These are phyloP conservation scores for Fusarium camptoceras DNA, from an alignment of 2,329 filamentous ascomycete genomes.

Conservation along the genomic window DNA sequence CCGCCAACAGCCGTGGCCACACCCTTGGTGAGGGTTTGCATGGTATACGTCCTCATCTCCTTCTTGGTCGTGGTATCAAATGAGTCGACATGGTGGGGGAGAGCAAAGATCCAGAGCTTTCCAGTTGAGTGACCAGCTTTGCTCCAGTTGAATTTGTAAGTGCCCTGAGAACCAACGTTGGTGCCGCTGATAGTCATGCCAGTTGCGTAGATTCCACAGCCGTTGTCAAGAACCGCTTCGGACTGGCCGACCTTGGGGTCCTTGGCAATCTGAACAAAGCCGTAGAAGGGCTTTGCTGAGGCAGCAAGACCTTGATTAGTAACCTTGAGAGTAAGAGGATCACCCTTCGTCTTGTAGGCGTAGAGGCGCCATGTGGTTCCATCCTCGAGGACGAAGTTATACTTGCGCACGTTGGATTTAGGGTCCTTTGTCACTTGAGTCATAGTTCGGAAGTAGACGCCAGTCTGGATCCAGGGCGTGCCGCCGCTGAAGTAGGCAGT, in stretches of 20 bases:
- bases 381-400: constrained; percentile 78
- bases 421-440: constrained; percentile 66
- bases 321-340: constrained; percentile 74
- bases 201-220: constrained; percentile 79
- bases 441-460: constrained; percentile 78
- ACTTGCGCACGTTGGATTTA: constrained; percentile 78
- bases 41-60: constrained; percentile 64
- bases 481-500: constrained; percentile 80
- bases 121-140: constrained; percentile 73
- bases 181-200: constrained; percentile 73
- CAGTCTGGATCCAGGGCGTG: constrained; percentile 79
- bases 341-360: constrained; percentile 69
- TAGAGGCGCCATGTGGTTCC: constrained; percentile 84
- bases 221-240: constrained; percentile 78
- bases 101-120: constrained; percentile 82
- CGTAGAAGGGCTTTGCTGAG: constrained; percentile 76
- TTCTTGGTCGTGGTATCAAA: constrained; percentile 71
- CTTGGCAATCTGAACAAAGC: constrained; percentile 86
- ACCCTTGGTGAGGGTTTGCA: constrained; percentile 90
- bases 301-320: constrained; percentile 73
- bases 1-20: constrained; percentile 77
- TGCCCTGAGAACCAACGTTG: constrained; percentile 68
- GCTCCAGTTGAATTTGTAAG: constrained; percentile 79
- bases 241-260: constrained; percentile 67
- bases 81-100: constrained; percentile 86